phyloP scores from a whole-genome alignment of 257 asterid genomes.

The Solanum ossicruentum region DNA sequence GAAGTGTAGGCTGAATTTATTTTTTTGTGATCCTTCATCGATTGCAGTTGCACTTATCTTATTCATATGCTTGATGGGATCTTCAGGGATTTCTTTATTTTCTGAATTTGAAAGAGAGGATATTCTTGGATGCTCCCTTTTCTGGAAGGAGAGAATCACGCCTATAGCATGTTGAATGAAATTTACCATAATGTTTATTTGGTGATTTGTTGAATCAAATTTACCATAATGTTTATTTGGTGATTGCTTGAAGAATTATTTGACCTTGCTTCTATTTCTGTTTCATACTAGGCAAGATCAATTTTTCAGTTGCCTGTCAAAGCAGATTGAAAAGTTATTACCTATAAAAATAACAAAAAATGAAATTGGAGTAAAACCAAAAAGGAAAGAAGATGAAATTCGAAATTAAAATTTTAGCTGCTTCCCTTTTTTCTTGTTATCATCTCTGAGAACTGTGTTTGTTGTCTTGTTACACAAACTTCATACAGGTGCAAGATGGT shows the following conservation, averaged over 20 bases:
- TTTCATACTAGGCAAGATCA: neutral
- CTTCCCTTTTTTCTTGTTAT: neutral
- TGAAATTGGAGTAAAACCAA: neutral
- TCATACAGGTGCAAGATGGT: conserved; percentile 63
- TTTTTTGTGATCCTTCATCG: neutral
- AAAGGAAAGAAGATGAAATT: neutral
- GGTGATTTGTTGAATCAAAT: neutral
- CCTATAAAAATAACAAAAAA: neutral
- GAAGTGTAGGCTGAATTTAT: neutral
- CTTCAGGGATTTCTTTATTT: neutral
- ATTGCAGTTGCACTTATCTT: neutral
- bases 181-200: neutral
- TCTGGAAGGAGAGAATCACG: neutral
- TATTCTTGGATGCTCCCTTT: neutral
- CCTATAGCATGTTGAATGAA: neutral
- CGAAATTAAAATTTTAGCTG: neutral
- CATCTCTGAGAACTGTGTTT: neutral
- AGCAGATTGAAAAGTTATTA: neutral
- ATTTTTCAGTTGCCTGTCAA: neutral
- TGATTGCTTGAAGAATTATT: neutral
- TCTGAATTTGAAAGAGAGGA: neutral
- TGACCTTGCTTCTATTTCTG: neutral
- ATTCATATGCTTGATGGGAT: neutral
- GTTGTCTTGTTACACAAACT: conserved; percentile 1
- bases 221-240: neutral